These are phyloP conservation scores for Parastagonospora avenae DNA, from an alignment of 2,329 filamentous ascomycete genomes.

Conservation along the genomic window DNA sequence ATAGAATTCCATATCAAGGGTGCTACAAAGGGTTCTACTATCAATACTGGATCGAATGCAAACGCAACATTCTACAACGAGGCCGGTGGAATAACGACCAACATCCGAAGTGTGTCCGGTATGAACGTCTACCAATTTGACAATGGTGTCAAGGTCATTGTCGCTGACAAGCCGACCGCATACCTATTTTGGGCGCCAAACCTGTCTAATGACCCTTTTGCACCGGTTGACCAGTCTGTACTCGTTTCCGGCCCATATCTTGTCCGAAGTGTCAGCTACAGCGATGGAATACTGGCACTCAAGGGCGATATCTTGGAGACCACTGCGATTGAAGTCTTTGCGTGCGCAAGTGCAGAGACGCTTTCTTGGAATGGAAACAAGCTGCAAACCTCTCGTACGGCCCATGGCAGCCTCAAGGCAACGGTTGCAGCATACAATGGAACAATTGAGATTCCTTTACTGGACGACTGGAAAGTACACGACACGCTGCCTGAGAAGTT, in stretches of 20 bases:
- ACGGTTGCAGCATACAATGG: conserved; percentile 28
- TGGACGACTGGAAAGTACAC: conserved; percentile 55
- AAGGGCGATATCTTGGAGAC: conserved; percentile 44
- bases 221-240: conserved; percentile 46
- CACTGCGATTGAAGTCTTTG: conserved; percentile 47
- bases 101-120: conserved; percentile 38
- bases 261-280: conserved; percentile 37
- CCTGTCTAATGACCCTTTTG: conserved; percentile 45
- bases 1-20: conserved; percentile 49
- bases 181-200: conserved; percentile 50
- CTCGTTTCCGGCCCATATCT: conserved; percentile 50
- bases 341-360: conserved; percentile 27
- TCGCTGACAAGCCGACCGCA: conserved; percentile 45
- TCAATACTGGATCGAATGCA: conserved; percentile 49
- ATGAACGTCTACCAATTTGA: conserved; percentile 44
- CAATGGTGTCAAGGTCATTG: conserved; percentile 43
- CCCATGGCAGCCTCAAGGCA: conserved; percentile 46
- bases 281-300: conserved; percentile 34
- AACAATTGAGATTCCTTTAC: conserved; percentile 45
- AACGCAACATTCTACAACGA: conserved; percentile 51
- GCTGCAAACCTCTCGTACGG: conserved; percentile 34
- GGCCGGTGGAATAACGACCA: conserved; percentile 41
- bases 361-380: conserved; percentile 48
- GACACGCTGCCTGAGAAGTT: conserved; percentile 58
- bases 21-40: conserved; percentile 44